A percentile compares a stretch with the other conserved stretches of the same genome.
phyloP scores from a whole-genome alignment of 2,329 filamentous ascomycete species.

The Epichloe gansuensis region DNA sequence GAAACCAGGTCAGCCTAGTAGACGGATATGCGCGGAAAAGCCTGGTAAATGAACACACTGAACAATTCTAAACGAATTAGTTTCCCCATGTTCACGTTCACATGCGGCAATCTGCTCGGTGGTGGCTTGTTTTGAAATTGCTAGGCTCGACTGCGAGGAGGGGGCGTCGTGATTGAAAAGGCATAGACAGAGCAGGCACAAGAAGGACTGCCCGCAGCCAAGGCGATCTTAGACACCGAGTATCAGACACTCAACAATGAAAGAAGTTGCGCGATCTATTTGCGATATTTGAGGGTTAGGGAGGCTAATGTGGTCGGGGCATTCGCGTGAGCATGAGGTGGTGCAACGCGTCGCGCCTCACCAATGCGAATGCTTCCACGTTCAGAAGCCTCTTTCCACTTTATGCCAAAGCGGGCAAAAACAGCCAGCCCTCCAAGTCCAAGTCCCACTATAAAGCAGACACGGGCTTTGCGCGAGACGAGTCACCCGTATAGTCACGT shows the following conservation, averaged over 20 bases:
- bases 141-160: not conserved
- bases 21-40: not conserved
- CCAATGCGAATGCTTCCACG: not conserved
- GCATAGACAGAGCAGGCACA: not conserved
- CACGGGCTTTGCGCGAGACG: too few relatives aligned
- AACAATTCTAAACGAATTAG: conserved; percentile 88
- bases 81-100: conserved; percentile 67
- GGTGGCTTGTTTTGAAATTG: not conserved
- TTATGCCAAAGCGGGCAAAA: not conserved
- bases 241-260: not conserved
- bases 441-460: not conserved
- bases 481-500: too few relatives aligned
- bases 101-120: not conserved
- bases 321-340: not conserved
- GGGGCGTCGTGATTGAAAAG: not conserved
- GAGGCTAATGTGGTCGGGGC: not conserved
- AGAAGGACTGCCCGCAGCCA: conserved; percentile 1
- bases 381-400: not conserved
- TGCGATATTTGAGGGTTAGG: not conserved
- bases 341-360: not conserved
- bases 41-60: conserved; percentile 44
- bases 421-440: not conserved
- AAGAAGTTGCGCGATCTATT: not conserved
- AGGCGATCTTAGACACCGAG: not conserved
- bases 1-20: conserved; percentile 6